These are phyloP conservation scores for Avena eriantha DNA, from an alignment of 176 grass and related monocot genomes.

Conservation along the genomic window DNA sequence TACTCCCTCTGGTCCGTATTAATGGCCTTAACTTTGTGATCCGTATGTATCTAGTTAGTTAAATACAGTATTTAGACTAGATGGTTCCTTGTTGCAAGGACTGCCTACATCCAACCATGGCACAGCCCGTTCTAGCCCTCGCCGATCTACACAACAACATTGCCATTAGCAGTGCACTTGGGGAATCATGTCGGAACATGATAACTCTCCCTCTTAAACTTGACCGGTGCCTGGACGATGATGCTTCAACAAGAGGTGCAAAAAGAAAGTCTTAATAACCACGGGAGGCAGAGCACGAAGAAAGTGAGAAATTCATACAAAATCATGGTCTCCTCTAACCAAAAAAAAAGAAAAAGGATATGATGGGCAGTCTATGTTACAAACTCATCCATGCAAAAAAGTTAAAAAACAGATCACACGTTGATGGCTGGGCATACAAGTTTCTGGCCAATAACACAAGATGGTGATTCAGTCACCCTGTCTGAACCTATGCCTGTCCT, in stretches of 20 bases:
- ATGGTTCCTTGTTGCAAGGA: background rate
- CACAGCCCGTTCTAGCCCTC: background rate
- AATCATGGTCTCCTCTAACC: too few species aligned
- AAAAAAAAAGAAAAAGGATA: too few species aligned
- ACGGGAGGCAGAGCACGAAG: background rate
- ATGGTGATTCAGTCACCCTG: background rate
- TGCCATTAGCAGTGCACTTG: background rate
- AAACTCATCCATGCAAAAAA: background rate
- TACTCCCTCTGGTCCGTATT: too few species aligned
- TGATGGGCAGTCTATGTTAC: background rate
- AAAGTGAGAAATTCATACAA: background rate
- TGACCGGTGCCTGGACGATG: background rate
- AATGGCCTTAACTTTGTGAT: too few species aligned
- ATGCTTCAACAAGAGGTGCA: background rate
- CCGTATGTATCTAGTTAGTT: too few species aligned
- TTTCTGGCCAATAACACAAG: conserved; percentile 6
- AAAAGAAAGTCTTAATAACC: background rate
- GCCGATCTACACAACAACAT: background rate
- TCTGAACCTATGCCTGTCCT: background rate
- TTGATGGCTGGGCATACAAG: background rate
- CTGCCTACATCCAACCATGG: background rate
- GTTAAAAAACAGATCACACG: too few species aligned
- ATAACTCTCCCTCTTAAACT: background rate
- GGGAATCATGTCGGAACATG: background rate
- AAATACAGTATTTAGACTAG: too few species aligned